Evolutionary conservation across 192 early-diverging fungal species (phyloP).

Genomic region (Martensiomyces pterosporus): DNA sequence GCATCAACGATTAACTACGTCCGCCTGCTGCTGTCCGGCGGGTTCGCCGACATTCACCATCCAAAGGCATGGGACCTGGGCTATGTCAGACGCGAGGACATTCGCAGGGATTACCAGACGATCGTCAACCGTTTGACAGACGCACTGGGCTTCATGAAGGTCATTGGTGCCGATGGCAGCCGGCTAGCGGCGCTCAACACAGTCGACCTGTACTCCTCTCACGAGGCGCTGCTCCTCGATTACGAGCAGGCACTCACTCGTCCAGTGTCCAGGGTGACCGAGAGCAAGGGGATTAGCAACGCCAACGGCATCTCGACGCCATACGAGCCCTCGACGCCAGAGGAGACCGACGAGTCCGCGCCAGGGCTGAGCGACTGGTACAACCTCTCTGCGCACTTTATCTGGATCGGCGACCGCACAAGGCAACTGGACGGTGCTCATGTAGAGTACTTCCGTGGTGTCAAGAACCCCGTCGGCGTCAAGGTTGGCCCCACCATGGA

Average conservation of each 20-base stretch:
- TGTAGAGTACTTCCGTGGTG: constrained; percentile 96
- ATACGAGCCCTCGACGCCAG: constrained; percentile 44
- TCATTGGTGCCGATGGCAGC: constrained; percentile 80
- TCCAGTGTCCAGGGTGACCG: constrained; percentile 48
- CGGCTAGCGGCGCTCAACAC: constrained; percentile 57
- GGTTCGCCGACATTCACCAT: constrained; percentile 90
- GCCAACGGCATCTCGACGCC: constrained; percentile 5
- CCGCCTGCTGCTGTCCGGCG: constrained; percentile 73
- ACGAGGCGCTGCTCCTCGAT: constrained; percentile 93
- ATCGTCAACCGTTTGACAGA: constrained; percentile 86
- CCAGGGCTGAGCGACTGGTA: constrained; percentile 64
- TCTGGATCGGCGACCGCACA: constrained; percentile 99
- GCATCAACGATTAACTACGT: constrained; percentile 95
- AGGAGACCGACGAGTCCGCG: constrained; percentile 21
- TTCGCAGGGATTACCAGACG: constrained; percentile 82
- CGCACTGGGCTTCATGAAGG: constrained; percentile 90
- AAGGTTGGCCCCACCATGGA: constrained; percentile 93
- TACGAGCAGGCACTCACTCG: constrained; percentile 89
- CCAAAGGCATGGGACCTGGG: constrained; percentile 85
- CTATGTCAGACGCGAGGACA: constrained; percentile 75
- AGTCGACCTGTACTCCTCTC: constrained; percentile 91
- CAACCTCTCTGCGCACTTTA: constrained; percentile 93
- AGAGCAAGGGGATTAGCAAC: not conserved
- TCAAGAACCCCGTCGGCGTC: constrained; percentile 94
- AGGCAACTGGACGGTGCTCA: constrained; percentile 92